Evolutionary conservation across 139 green algal species (phyloP), one percentile per base, ranked within the genome.

Genomic region (Asterochloris erici): DNA sequence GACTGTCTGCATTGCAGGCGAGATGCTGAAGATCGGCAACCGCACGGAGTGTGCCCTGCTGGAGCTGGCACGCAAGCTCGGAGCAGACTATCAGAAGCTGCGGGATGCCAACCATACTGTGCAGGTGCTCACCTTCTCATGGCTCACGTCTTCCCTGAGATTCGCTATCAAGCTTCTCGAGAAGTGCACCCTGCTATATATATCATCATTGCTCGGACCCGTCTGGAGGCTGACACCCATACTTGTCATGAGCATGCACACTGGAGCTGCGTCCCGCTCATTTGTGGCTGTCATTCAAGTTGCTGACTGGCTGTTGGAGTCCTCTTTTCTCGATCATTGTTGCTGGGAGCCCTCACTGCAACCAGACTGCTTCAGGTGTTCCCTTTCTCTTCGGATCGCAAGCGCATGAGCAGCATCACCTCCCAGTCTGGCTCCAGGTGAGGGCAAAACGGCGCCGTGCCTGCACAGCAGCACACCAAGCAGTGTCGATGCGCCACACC

Each of bases 21-120:
- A 68, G 10, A 63, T 86, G 76, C 82, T 87, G 64, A 66, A 79
- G 60, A 86, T 85, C 69, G 94, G 94, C 84, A 96, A 93, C 84
- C 87, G 91, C 27, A 98, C 94, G 23, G 94, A 98, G 87, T 91
- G 91, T 27, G 94, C 91, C 10, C 84, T 98, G 78, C 87, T 98
- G 82, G 87, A 93, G 86, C 88, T 97, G 79, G 87, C 84, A 14
- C 28, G 66, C 14, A 70, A 80, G 26, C 85, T 91, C 82, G 87
- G 82, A 9, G 82, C 61, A 17, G 73, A 85, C 63, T 80, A 88
- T 69, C 47, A 73, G 54, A 38, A 23, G 12, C 74, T 83, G 26
- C 68, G 74, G 54, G 27, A 68, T 63, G 19, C 19, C 62, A 12
- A 75, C 38, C 73, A 83, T 62, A 77, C 83, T 47, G n/a, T 82